Conservation (phyloP, 805 yeast genomes). For the Barnettozyma pratensis region DNA sequence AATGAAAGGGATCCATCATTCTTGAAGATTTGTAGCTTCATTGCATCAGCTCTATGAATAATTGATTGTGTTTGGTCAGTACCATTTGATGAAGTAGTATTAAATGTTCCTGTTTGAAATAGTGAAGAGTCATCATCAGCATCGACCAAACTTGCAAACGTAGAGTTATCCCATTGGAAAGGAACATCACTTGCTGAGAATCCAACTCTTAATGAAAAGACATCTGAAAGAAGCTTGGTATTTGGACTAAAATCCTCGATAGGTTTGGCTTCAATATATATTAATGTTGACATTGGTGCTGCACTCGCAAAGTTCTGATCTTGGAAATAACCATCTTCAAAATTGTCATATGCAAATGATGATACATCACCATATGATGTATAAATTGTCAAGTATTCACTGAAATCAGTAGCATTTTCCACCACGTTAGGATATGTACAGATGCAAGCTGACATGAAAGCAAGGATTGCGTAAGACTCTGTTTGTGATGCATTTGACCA, state of each 20-base stretch:
- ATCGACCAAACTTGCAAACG: slow-evolving; percentile 57
- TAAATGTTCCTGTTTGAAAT: slow-evolving; percentile 53
- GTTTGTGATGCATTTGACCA: not conserved
- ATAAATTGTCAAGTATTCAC: slow-evolving; percentile 2
- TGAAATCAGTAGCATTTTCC: not conserved
- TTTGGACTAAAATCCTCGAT: slow-evolving; percentile 7
- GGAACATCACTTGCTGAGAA: slow-evolving; percentile 57
- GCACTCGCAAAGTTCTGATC: slow-evolving; percentile 8
- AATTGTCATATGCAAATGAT: not conserved
- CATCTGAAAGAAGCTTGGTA: not conserved
- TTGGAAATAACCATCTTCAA: slow-evolving; percentile 13
- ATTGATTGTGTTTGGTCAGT: slow-evolving; percentile 1
- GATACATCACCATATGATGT: slow-evolving; percentile 3
- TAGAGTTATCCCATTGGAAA: slow-evolving; percentile 62
- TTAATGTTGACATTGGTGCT: slow-evolving; percentile 13
- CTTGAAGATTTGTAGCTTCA: slow-evolving; percentile 43
- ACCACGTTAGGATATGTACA: slow-evolving; percentile 8
- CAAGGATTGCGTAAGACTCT: not conserved
- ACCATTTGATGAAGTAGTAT: slow-evolving; percentile 18
- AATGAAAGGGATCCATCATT: slow-evolving; percentile 33
- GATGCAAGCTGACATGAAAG: slow-evolving; percentile 10
- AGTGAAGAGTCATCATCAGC: slow-evolving; percentile 65
- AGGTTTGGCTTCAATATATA: slow-evolving; percentile 8
- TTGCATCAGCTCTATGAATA: slow-evolving; percentile 18
- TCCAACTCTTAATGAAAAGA: slow-evolving; percentile 42